Conservation (phyloP, 441 rosid species). For the Cnidoscolus chayamansa region DNA sequence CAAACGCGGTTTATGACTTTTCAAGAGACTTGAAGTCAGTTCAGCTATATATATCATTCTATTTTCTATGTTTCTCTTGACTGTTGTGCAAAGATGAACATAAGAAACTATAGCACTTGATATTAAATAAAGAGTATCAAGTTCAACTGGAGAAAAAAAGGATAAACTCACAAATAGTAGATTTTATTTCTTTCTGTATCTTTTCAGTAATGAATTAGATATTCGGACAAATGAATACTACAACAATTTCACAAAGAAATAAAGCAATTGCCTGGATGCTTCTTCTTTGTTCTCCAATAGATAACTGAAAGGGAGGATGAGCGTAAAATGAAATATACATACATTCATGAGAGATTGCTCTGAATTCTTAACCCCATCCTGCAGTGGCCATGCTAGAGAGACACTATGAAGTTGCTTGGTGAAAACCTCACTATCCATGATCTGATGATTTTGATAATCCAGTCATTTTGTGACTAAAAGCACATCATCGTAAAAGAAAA, state of each 20-base stretch:
- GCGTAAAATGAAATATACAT: not conserved
- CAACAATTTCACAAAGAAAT: conserved; percentile 4
- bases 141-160: not conserved
- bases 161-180: not conserved
- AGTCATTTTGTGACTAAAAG: not conserved
- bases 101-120: not conserved
- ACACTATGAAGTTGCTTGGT: not conserved
- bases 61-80: not conserved
- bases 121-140: not conserved
- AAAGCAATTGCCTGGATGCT: not conserved
- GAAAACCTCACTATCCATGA: not conserved
- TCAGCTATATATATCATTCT: not conserved
- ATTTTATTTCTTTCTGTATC: not conserved
- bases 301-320: not conserved
- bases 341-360: not conserved
- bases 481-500: not conserved
- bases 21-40: not conserved
- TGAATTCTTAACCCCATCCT: not conserved
- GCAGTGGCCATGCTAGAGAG: not conserved
- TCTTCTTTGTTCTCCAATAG: conserved; percentile 3
- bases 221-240: conserved; percentile 1
- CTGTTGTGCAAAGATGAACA: not conserved
- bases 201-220: not conserved
- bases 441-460: not conserved
- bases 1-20: not conserved